Conservation (phyloP, 495 filamentous ascomycete genomes). For the Coniosporium apollinis region DNA sequence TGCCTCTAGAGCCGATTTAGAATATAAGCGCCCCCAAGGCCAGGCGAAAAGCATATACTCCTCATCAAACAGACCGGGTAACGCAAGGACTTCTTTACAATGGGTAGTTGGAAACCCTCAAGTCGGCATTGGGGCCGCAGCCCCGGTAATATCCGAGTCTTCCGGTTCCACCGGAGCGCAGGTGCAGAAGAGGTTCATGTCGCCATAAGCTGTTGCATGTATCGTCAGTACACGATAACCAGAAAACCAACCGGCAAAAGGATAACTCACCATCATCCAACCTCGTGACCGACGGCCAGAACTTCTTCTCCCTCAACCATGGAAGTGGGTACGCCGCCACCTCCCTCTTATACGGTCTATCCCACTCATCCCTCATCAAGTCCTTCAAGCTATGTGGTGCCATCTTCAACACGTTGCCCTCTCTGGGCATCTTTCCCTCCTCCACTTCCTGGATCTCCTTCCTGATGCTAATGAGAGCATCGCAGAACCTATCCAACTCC, state of each 20-base stretch:
- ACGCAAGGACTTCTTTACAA: neutral
- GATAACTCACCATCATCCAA: slow-evolving; percentile 67
- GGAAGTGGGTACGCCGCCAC: slow-evolving; percentile 76
- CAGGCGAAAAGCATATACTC: too few relatives aligned
- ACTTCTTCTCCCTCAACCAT: slow-evolving; percentile 89
- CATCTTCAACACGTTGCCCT: slow-evolving; percentile 86
- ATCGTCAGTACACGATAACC: neutral
- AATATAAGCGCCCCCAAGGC: too few relatives aligned
- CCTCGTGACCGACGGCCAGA: slow-evolving; percentile 84
- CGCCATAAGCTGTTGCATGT: slow-evolving; percentile 7
- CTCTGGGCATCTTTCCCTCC: slow-evolving; percentile 55
- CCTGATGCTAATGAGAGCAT: slow-evolving; percentile 80
- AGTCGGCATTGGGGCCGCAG: slow-evolving; percentile 21
- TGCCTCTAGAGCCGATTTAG: too few relatives aligned
- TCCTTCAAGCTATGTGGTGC: slow-evolving; percentile 79
- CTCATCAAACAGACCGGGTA: too few relatives aligned
- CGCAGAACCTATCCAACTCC: slow-evolving; percentile 89
- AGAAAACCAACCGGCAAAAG: neutral
- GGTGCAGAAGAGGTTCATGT: slow-evolving; percentile 61
- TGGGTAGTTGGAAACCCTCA: slow-evolving; percentile 5
- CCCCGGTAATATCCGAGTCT: slow-evolving; percentile 21
- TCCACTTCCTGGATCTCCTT: slow-evolving; percentile 75
- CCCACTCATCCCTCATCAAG: slow-evolving; percentile 56
- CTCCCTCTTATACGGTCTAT: slow-evolving; percentile 62
- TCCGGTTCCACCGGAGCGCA: slow-evolving; percentile 69